Conservation (phyloP, 1,139 yeast genomes). For the Blastobotrys elegans region DNA sequence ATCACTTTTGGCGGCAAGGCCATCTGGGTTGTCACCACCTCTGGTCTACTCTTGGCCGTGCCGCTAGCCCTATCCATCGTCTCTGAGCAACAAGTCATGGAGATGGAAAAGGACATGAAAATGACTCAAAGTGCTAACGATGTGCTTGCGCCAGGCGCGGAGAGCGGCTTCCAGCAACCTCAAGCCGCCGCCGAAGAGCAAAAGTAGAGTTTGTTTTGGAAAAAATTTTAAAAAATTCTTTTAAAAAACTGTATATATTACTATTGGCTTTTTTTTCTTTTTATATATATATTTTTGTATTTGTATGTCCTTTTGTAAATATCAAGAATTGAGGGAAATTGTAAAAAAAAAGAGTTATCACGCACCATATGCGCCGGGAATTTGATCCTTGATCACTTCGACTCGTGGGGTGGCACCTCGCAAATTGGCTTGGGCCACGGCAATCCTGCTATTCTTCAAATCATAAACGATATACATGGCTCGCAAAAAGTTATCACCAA, state of each 20-base stretch:
- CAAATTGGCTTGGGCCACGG: conserved; percentile 46
- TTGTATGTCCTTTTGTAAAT: background rate
- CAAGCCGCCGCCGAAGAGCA: conserved; percentile 15
- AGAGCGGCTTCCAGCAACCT: conserved; percentile 45
- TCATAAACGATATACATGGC: conserved; percentile 53
- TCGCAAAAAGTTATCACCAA: conserved; percentile 52
- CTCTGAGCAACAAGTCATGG: conserved; percentile 88
- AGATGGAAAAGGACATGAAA: conserved; percentile 89
- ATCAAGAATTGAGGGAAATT: background rate
- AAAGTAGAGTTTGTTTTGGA: background rate
- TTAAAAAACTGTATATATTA: background rate
- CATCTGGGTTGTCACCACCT: conserved; percentile 81
- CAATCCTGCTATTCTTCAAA: conserved; percentile 46
- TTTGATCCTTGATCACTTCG: conserved; percentile 29
- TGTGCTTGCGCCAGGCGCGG: conserved; percentile 72
- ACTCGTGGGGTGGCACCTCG: conserved; percentile 25
- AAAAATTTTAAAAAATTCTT: too few relatives aligned
- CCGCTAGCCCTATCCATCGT: conserved; percentile 86
- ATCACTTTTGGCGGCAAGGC: conserved; percentile 62
- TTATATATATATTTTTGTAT: background rate
- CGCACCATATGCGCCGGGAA: conserved; percentile 23
- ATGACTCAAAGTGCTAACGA: conserved; percentile 83
- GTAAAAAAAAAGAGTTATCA: background rate
- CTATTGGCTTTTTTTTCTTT: background rate
- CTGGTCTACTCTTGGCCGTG: conserved; percentile 82